Conservation (phyloP, 495 filamentous ascomycete species). For the Daldinia grandis region DNA sequence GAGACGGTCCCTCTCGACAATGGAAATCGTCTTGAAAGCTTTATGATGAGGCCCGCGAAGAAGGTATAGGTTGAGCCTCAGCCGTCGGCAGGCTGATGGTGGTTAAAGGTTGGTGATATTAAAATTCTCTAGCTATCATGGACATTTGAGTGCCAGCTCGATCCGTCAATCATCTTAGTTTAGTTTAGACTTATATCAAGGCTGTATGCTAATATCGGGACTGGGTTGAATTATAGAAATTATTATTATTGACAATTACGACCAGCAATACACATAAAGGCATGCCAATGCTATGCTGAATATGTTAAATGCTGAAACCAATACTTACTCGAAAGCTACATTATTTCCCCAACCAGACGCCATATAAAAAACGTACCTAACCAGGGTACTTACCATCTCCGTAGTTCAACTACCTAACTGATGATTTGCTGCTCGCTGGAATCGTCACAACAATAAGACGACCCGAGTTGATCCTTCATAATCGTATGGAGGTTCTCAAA, state of each 20-base stretch:
- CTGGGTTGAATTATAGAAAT: no score
- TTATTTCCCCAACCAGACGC: background rate
- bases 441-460: background rate
- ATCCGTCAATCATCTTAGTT: no score
- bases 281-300: background rate
- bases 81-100: background rate
- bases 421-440: background rate
- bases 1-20: conserved; percentile 49
- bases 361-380: background rate
- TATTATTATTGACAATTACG: background rate
- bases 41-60: conserved; percentile 42
- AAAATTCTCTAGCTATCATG: no score
- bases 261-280: background rate
- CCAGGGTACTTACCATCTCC: background rate
- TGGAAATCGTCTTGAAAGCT: conserved; percentile 43
- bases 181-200: background rate
- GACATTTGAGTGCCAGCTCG: background rate
- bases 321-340: background rate
- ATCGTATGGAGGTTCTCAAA: background rate
- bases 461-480: conserved; percentile 9
- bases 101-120: background rate
- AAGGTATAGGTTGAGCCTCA: background rate
- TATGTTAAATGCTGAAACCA: background rate
- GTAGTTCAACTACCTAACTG: background rate
- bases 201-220: background rate